Conservation (phyloP, 1,284 basidiomycete genomes). For the Marasmius oreades region DNA sequence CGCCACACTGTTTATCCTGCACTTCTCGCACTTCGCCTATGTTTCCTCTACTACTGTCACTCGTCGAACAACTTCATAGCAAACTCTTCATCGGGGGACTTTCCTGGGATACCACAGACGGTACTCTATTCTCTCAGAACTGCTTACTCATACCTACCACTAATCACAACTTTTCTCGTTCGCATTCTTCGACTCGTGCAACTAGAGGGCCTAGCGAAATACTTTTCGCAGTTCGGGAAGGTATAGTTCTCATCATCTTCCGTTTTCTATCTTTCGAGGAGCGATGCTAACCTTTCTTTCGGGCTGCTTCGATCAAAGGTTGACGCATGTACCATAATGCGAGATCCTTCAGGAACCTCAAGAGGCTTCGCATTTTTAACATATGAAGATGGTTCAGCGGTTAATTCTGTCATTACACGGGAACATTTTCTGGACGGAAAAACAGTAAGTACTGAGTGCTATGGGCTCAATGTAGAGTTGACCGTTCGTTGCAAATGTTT, state of each 20-base stretch:
- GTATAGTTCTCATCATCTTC: constrained; percentile 27
- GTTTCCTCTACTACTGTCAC: constrained; percentile 12
- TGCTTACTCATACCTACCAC: constrained; percentile 37
- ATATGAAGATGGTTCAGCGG: constrained; percentile 79
- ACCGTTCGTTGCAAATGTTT: neutral
- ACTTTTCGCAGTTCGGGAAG: constrained; percentile 73
- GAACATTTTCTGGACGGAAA: constrained; percentile 93
- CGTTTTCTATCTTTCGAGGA: constrained; percentile 14
- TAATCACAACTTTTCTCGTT: constrained; percentile 27
- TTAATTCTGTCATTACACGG: constrained; percentile 78
- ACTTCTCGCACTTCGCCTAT: constrained; percentile 8
- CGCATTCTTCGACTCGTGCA: constrained; percentile 22
- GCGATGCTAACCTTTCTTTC: neutral
- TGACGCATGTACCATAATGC: constrained; percentile 93
- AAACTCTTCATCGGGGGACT: constrained; percentile 99
- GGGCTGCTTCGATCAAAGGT: constrained; percentile 41
- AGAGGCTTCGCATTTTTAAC: constrained; percentile 95
- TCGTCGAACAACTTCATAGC: constrained; percentile 51
- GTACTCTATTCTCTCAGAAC: constrained; percentile 48
- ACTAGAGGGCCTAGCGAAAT: constrained; percentile 66
- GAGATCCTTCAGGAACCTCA: constrained; percentile 86
- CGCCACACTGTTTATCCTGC: constrained; percentile 8
- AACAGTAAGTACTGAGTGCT: constrained; percentile 44
- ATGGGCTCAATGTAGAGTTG: constrained; percentile 9
- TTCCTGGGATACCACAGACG: constrained; percentile 98